Percentiles rank a stretch among this genome's conserved stretches.
phyloP scores from a whole-genome alignment of 1,139 yeast species.

The Pichia sp. region DNA sequence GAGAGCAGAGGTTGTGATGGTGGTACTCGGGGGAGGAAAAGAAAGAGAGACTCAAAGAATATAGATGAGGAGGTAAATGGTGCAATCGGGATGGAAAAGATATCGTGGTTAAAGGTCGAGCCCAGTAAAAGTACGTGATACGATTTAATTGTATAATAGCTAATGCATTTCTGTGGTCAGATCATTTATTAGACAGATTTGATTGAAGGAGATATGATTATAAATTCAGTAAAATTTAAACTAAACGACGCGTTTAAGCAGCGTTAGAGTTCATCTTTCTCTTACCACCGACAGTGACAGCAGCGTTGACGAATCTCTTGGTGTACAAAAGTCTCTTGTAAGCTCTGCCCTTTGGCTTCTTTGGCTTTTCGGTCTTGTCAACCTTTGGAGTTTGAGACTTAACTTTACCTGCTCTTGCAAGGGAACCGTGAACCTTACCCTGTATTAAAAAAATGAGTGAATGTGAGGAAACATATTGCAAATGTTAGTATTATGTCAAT shows the following conservation, averaged over 20 bases:
- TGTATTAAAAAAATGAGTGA: conserved; percentile 22
- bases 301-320: conserved; percentile 98
- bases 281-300: conserved; percentile 91
- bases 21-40: no score
- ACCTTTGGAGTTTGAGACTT: conserved; percentile 98
- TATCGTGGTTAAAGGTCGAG: no score
- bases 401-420: conserved; percentile 99
- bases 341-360: conserved; percentile 80
- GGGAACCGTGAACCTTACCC: conserved; percentile 99
- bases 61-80: no score
- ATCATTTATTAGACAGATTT: no score
- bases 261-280: conserved; percentile 87
- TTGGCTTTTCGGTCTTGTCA: conserved; percentile 81
- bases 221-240: conserved; percentile 1
- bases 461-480: neutral
- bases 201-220: neutral
- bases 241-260: conserved; percentile 17
- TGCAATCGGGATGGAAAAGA: no score
- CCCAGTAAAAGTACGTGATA: no score
- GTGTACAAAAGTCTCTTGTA: conserved; percentile 98
- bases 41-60: no score
- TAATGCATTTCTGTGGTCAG: no score
- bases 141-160: no score
- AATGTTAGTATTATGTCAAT: conserved; percentile 1
- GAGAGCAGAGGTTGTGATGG: no score